phyloP scores from a whole-genome alignment of 2,329 filamentous ascomycete genomes.

The Plenodomus biglobosus region DNA sequence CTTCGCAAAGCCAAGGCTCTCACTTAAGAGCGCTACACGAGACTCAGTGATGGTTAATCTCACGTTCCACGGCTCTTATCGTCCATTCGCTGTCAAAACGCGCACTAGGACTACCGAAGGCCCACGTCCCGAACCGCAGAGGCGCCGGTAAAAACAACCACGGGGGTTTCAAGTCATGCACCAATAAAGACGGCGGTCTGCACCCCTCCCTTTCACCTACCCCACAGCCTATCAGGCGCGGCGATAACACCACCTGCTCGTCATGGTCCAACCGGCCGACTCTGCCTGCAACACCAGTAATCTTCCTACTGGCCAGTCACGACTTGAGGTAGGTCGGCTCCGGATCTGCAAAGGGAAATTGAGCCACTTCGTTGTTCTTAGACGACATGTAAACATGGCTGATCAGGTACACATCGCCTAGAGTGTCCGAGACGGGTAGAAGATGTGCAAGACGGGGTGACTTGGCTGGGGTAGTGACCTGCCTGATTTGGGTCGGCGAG shows the following conservation, averaged over 20 bases:
- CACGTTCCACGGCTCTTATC: slow-evolving; percentile 21
- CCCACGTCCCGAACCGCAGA: slow-evolving; percentile 22
- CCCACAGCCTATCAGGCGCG: slow-evolving; percentile 28
- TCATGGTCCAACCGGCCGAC: slow-evolving; percentile 6
- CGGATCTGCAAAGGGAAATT: slow-evolving; percentile 32
- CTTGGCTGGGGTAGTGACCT: slow-evolving; percentile 29
- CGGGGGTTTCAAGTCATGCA: slow-evolving; percentile 18
- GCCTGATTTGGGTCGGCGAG: slow-evolving; percentile 25
- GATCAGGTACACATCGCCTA: slow-evolving; percentile 26
- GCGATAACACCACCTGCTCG: slow-evolving; percentile 35
- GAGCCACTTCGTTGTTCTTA: slow-evolving; percentile 12
- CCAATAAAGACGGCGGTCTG: slow-evolving; percentile 31
- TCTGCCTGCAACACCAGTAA: slow-evolving; percentile 19
- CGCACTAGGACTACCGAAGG: slow-evolving; percentile 12
- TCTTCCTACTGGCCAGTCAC: slow-evolving; percentile 21
- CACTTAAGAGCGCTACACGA: not conserved
- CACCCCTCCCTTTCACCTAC: slow-evolving; percentile 11
- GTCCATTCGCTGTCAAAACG: slow-evolving; percentile 22
- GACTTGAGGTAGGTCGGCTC: slow-evolving; percentile 28
- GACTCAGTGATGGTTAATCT: slow-evolving; percentile 4
- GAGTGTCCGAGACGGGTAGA: slow-evolving; percentile 11
- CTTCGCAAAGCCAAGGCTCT: not conserved
- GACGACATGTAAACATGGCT: slow-evolving; percentile 8
- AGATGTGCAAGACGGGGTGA: slow-evolving; percentile 17
- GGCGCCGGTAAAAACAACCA: slow-evolving; percentile 11